phyloP scores from a whole-genome alignment of 2,329 filamentous ascomycete species.

The Colletotrichum limetticola region DNA sequence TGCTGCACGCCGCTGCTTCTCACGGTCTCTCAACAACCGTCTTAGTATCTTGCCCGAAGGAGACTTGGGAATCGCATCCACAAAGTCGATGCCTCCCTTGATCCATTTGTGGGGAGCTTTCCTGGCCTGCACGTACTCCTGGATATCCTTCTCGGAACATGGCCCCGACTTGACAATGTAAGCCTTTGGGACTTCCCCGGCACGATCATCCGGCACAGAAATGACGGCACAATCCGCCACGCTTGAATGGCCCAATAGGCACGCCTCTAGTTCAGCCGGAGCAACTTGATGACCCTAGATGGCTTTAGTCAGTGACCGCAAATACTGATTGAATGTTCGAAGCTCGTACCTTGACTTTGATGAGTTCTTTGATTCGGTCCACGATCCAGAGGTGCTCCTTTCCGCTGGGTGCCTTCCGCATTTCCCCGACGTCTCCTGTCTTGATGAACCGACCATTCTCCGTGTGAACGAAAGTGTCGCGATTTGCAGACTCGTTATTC shows the following conservation, averaged over 20 bases:
- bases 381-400: constrained; percentile 86
- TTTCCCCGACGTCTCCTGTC: constrained; percentile 83
- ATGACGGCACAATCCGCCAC: constrained; percentile 82
- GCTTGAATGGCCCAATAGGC: constrained; percentile 74
- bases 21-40: constrained; percentile 56
- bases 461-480: background rate
- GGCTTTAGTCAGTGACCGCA: background rate
- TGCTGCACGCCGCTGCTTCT: background rate
- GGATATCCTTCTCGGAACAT: constrained; percentile 55
- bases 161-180: constrained; percentile 64
- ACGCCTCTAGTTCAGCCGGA: constrained; percentile 81
- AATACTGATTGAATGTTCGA: background rate
- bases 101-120: constrained; percentile 67
- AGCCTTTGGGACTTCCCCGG: constrained; percentile 71
- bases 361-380: constrained; percentile 77
- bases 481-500: constrained; percentile 13
- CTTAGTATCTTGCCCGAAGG: constrained; percentile 70
- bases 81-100: constrained; percentile 58
- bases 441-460: constrained; percentile 73
- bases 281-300: constrained; percentile 76
- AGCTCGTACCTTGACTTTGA: constrained; percentile 71
- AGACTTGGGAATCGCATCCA: constrained; percentile 68
- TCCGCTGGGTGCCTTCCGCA: constrained; percentile 68
- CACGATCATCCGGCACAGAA: constrained; percentile 67
- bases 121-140: constrained; percentile 55